Conservation (phyloP, 1,139 yeast species). For the Meyerozyma elateridarum region DNA sequence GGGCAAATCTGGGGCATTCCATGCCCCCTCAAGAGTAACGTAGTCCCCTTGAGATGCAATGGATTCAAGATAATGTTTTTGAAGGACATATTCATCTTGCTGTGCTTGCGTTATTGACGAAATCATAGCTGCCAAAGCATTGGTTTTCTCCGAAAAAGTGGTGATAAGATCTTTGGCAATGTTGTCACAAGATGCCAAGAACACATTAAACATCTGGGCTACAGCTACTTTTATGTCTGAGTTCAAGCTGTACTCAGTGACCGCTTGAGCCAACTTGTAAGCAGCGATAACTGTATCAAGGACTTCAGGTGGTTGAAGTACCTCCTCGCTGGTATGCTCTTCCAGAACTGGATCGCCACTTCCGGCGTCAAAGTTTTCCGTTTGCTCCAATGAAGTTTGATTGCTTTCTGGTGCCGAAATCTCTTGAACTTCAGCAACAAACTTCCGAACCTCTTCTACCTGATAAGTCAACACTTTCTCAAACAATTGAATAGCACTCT, state of each 20-base stretch:
- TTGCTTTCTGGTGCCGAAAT: neutral
- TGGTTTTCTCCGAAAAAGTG: conserved; percentile 19
- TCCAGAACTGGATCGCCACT: conserved; percentile 11
- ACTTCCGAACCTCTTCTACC: conserved; percentile 21
- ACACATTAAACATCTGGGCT: conserved; percentile 13
- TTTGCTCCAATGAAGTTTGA: no score
- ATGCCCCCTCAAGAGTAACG: conserved; percentile 15
- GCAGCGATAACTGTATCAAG: conserved; percentile 32
- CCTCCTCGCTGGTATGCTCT: conserved; percentile 24
- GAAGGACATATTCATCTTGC: conserved; percentile 21
- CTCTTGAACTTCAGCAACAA: conserved; percentile 23
- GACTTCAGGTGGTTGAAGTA: conserved; percentile 35
- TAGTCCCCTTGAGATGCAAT: conserved; percentile 14
- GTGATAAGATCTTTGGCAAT: conserved; percentile 21
- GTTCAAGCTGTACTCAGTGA: conserved; percentile 21
- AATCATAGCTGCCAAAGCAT: conserved; percentile 21
- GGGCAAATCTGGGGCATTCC: conserved; percentile 25
- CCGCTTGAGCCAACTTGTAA: conserved; percentile 27
- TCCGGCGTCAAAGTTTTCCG: conserved; percentile 5
- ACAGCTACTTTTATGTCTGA: conserved; percentile 4
- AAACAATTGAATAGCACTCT: conserved; percentile 17
- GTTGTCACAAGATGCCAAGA: conserved; percentile 18
- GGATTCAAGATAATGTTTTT: conserved; percentile 21
- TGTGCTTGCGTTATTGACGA: conserved; percentile 22
- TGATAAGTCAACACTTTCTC: conserved; percentile 19